Evolutionary conservation across 192 early-diverging fungal species (phyloP), one percentile per base, ranked within the genome.

Genomic region (Backusella parvicylindrica): DNA sequence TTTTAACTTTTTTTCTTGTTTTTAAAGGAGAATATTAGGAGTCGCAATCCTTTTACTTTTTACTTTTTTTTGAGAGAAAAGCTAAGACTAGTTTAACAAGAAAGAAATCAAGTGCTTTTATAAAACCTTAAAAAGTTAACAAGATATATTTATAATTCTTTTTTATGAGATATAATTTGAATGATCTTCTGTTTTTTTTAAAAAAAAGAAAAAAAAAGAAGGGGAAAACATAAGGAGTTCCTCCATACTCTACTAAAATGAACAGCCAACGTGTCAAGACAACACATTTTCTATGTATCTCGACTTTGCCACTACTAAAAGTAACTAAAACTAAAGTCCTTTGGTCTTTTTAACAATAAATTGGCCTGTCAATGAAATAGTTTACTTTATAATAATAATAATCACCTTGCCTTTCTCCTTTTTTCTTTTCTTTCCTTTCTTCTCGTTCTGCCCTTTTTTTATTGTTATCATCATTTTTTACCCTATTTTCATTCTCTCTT

Each of bases 251-350:
- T 56, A 56, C 23, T 56, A 56, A 23, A 56, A 56, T 56, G 53
- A 56, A 26, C 53, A 56, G 21, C n/a, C 53, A 60, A 60, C 53
- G 53, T 60, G 53, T 60, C 53, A 60, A 60, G 53, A 60, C 53
- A 60, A 60, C 53, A 60, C 53, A 60, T 9, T 60, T 28, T 60
- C 28, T 13, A 9, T 43, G 15, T 60, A 60, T 60, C 28, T 60
- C 26, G 23, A 60, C 26, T 60, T 60, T 60, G 53, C 53, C 53
- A 60, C 53, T 60, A 60, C 23, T 60, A 60, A 60, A 60, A 60
- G 11, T 13, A 13, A 60, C 53, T 60, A 12, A 60, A 26, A 1
- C n/a, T 26, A 60, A 21, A 26, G 11, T 60, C 53, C 23, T 28
- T 60, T 60, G 53, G 53, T 28, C 23, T 11, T 60, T 60, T 60